Base-by-base conservation (phyloP, 2,329 filamentous ascomycete genomes). In the Epichloe scottii region DNA sequence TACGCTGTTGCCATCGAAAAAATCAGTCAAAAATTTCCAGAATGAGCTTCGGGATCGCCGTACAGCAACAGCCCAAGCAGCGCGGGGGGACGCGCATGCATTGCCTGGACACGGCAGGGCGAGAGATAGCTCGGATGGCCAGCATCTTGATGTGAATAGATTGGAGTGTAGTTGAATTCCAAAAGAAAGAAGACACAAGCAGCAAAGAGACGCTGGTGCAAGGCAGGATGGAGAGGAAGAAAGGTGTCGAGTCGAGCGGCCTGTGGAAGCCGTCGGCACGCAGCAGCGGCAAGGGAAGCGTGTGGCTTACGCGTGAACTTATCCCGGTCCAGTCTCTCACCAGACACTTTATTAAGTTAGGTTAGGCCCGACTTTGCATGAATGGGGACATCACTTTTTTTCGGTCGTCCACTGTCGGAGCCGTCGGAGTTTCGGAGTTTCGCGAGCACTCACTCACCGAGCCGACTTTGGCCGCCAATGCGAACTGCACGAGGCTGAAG, bases 91-190 rank as follows among this genome's bases (percentile, higher is more conserved):
- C 78, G 69, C 84, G 83, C 70, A 90, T 74, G 78, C 81, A 87
- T 75, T 94, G 87, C 71, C 79, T 73, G 70, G 87, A 81, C 70
- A 82, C 79, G 65, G 87, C 49, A 51, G 50, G 84, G 64, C 79
- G 79, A 70, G 83, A 81, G 70, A 90, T 80, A 63, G 83, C 81
- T 73, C 89, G 85, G 68, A 86, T 75, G 72, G 86, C 83, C 72
- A 95, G 77, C 89, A 95, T 95, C 66, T 68, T 85, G 58, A 51
- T 56, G 55, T 52, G 58, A 55, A 53, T 51, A 30, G 55, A 51
- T 42, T 17, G 26, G 35, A 52, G 49, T 43, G 49, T 40, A 50
- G 53, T 46, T 50, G 50, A 51, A 60, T 47, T 53, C 55, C 60
- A 54, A 55, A 57, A 49, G 51, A 54, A 52, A 55, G 51, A 37